Evolutionary conservation across 495 filamentous ascomycete genomes (phyloP).

Genomic region (Trichoderma reesei): DNA sequence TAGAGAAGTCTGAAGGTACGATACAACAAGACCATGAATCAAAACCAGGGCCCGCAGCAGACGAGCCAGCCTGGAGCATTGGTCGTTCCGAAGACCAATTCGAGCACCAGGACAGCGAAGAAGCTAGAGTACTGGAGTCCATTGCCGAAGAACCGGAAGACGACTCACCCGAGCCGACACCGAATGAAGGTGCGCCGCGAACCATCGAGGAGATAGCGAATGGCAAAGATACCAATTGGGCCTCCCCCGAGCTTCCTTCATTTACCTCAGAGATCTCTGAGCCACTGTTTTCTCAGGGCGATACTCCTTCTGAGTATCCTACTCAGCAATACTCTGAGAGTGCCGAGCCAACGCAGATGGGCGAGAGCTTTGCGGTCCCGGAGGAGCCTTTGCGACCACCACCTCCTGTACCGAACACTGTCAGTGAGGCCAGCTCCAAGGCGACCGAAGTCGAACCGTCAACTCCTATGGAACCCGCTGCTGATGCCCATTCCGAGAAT

Average conservation of each 20-base stretch:
- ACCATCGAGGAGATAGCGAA: neutral
- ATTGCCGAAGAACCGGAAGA: neutral
- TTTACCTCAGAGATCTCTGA: conserved; percentile 4
- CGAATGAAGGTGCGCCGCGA: neutral
- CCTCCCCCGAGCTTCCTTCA: neutral
- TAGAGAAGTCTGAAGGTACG: conserved; percentile 6
- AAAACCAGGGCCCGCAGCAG: neutral
- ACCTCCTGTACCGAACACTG: neutral
- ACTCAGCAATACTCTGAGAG: neutral
- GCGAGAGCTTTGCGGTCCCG: neutral
- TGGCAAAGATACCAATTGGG: neutral
- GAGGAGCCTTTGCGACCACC: neutral
- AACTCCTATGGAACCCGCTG: too few relatives aligned
- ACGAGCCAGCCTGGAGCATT: neutral
- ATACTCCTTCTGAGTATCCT: conserved; percentile 1
- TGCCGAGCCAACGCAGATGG: conserved; percentile 7
- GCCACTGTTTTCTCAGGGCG: conserved; percentile 5
- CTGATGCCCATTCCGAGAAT: neutral
- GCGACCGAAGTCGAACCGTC: too few relatives aligned
- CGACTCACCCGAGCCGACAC: neutral
- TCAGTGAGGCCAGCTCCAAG: too few relatives aligned
- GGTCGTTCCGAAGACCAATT: neutral
- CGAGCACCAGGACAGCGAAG: neutral
- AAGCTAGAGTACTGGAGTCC: neutral
- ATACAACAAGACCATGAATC: neutral